phyloP scores from a whole-genome alignment of 2,329 filamentous ascomycete genomes.

The Chrysoporthe deuterocubensis region DNA sequence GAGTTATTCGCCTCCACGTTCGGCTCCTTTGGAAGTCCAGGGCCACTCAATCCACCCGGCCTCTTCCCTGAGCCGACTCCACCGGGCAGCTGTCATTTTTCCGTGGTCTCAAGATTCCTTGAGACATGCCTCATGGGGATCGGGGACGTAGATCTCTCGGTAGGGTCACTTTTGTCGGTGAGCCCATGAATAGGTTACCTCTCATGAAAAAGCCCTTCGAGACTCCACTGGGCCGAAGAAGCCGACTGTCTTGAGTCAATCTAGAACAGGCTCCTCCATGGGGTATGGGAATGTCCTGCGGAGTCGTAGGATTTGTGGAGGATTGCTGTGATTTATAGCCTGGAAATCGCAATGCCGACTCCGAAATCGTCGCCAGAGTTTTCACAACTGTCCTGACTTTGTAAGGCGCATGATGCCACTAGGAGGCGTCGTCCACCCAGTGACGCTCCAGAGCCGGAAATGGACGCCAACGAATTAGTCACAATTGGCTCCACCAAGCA shows the following conservation, averaged over 20 bases:
- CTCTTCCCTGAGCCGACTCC: not conserved
- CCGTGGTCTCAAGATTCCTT: not conserved
- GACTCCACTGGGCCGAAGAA: not conserved
- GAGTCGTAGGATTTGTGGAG: not conserved
- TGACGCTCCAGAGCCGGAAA: constrained; percentile 8
- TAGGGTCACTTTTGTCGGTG: too few species aligned
- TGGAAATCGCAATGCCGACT: not conserved
- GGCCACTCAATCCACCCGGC: not conserved
- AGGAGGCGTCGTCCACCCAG: constrained; percentile 1
- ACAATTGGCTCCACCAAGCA: constrained; percentile 7
- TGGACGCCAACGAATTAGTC: constrained; percentile 11
- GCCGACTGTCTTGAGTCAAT: not conserved
- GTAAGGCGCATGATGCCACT: constrained; percentile 11
- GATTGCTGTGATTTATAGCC: not conserved
- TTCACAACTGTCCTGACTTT: not conserved
- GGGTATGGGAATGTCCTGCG: not conserved
- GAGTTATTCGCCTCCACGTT: not conserved
- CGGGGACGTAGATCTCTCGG: too few species aligned
- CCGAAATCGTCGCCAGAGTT: constrained; percentile 14
- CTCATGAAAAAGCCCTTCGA: not conserved
- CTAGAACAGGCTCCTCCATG: not conserved
- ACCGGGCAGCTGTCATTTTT: not conserved
- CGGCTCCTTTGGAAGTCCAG: not conserved
- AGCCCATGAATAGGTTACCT: too few species aligned
- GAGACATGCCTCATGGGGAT: not conserved